Conservation (phyloP, 345 rosid species). For the Populus deltoides region DNA sequence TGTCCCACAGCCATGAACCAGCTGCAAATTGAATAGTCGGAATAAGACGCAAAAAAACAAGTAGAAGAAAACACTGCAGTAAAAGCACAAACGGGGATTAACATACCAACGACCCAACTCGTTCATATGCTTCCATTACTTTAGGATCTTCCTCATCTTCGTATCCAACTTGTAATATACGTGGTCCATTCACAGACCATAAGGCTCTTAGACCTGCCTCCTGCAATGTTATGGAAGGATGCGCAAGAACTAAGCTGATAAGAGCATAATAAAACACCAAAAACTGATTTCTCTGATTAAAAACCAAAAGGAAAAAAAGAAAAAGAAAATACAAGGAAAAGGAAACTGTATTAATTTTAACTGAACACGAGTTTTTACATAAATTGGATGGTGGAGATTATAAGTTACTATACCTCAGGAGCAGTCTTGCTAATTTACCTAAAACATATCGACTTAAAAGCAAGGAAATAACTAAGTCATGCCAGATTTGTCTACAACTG, state of each 20-base stretch:
- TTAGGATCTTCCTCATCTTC: slow-evolving; percentile 82
- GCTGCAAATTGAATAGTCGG: slow-evolving; percentile 31
- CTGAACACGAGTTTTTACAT: background rate
- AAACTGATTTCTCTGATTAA: background rate
- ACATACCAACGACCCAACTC: slow-evolving; percentile 74
- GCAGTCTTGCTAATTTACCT: background rate
- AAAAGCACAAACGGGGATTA: background rate
- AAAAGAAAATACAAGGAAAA: background rate
- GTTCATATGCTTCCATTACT: slow-evolving; percentile 92
- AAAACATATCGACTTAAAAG: background rate
- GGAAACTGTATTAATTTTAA: too few relatives aligned
- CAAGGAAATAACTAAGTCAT: background rate
- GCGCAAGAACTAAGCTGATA: too few relatives aligned
- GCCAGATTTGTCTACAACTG: background rate
- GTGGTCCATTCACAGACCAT: slow-evolving; percentile 85
- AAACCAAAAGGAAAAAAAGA: background rate
- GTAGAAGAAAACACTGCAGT: background rate
- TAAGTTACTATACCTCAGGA: background rate
- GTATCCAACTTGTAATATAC: slow-evolving; percentile 79
- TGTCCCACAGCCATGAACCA: slow-evolving; percentile 47
- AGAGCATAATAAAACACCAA: background rate
- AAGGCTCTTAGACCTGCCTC: slow-evolving; percentile 81
- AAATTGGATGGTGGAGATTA: background rate
- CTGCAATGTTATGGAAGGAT: slow-evolving; percentile 31
- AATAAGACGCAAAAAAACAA: background rate